These are phyloP conservation scores for Amaranthus palmeri DNA, from an alignment of 148 eudicot genomes.

Conservation along the genomic window DNA sequence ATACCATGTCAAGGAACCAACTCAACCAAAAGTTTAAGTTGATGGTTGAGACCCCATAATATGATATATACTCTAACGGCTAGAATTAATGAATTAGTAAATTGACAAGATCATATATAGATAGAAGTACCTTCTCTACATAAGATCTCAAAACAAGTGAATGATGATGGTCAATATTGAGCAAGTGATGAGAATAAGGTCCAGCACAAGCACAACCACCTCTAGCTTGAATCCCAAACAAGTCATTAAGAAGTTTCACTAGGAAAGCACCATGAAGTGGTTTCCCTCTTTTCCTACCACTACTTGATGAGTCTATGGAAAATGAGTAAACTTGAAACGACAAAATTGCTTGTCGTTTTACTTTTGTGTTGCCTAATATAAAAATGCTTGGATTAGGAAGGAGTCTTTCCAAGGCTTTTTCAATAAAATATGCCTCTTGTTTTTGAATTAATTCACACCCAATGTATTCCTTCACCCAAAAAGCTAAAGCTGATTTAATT, in stretches of 20 bases:
- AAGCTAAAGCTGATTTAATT: constrained; percentile 48
- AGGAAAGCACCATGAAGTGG: constrained; percentile 53
- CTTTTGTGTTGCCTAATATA: constrained; percentile 38
- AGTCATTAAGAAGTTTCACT: constrained; percentile 53
- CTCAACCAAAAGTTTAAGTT: no score
- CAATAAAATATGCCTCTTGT: constrained; percentile 29
- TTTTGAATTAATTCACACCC: constrained; percentile 33
- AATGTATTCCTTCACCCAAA: constrained; percentile 51
- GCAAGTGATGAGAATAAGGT: constrained; percentile 54
- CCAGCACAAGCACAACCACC: constrained; percentile 76
- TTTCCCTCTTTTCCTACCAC: constrained; percentile 18
- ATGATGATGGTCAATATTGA: constrained; percentile 29
- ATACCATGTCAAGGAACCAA: no score
- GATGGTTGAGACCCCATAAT: no score
- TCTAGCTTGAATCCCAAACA: constrained; percentile 65
- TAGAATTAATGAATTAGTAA: no score
- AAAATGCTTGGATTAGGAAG: constrained; percentile 26
- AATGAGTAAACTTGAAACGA: constrained; percentile 42
- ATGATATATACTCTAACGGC: no score
- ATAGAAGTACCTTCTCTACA: constrained; percentile 32
- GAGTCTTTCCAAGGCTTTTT: constrained; percentile 38
- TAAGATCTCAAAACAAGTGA: constrained; percentile 44
- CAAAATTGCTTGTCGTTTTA: constrained; percentile 39
- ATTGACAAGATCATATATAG: no score
- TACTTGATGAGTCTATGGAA: constrained; percentile 5